Evolutionary conservation across 83 land plant species (phyloP).

Genomic region (Diphasiastrum complanatum): DNA sequence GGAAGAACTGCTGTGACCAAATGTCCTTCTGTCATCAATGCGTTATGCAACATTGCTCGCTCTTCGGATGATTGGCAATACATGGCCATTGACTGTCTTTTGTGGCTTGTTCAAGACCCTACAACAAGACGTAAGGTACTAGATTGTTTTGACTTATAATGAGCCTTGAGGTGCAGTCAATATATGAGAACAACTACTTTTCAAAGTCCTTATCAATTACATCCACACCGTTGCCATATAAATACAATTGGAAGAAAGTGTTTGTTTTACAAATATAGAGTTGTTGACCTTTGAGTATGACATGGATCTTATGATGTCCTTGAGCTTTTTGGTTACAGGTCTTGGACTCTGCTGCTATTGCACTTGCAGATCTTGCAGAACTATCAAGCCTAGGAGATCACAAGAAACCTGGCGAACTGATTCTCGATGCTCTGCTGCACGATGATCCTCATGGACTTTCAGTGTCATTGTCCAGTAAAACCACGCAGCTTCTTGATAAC

Average conservation of each 20-base stretch:
- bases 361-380: slow-evolving; percentile 71
- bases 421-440: slow-evolving; percentile 40
- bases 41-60: slow-evolving; percentile 68
- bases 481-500: slow-evolving; percentile 59
- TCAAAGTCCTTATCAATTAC: too few species aligned
- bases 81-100: slow-evolving; percentile 83
- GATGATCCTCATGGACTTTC: slow-evolving; percentile 21
- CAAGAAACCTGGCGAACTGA: slow-evolving; percentile 48
- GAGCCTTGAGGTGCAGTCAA: background rate
- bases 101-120: slow-evolving; percentile 67
- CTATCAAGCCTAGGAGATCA: slow-evolving; percentile 47
- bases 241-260: too few species aligned
- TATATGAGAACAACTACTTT: background rate
- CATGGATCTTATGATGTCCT: background rate
- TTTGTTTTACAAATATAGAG: background rate
- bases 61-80: slow-evolving; percentile 94
- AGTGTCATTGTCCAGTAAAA: slow-evolving; percentile 23
- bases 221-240: too few species aligned
- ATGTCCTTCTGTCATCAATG: slow-evolving; percentile 34
- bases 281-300: background rate
- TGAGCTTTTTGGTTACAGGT: slow-evolving; percentile 34
- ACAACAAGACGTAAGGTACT: slow-evolving; percentile 43
- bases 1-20: slow-evolving; percentile 51
- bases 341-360: slow-evolving; percentile 41
- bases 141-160: background rate